phyloP scores from a whole-genome alignment of 805 yeast genomes.

The Yarrowia sp. region DNA sequence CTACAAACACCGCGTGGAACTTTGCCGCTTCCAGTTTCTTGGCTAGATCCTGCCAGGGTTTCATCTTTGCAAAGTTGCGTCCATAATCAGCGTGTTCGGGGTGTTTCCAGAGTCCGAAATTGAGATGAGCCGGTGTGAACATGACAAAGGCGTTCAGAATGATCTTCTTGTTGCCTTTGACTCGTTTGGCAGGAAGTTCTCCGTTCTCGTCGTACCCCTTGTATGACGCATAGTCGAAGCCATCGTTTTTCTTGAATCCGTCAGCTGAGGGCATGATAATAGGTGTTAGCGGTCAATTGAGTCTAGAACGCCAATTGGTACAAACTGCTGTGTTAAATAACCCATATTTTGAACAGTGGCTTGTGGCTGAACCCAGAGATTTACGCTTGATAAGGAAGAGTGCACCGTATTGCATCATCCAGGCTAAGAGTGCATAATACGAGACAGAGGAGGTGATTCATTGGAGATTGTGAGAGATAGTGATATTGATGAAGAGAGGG shows the following conservation, averaged over 20 bases:
- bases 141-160: slow-evolving; percentile 25
- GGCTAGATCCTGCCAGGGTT: slow-evolving; percentile 21
- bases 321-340: too few species aligned
- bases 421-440: neutral
- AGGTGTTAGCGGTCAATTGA: neutral
- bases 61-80: slow-evolving; percentile 20
- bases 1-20: slow-evolving; percentile 52
- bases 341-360: neutral
- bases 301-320: too few species aligned
- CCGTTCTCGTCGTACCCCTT: slow-evolving; percentile 20
- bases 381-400: neutral
- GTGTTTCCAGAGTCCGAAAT: slow-evolving; percentile 14
- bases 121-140: slow-evolving; percentile 22
- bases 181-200: slow-evolving; percentile 13
- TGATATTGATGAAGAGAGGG: too few species aligned
- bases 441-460: neutral
- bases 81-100: slow-evolving; percentile 9
- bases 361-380: slow-evolving; percentile 23
- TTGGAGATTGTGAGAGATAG: too few species aligned
- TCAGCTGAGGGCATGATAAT: neutral
- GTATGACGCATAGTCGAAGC: slow-evolving; percentile 3
- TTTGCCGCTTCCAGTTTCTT: slow-evolving; percentile 14
- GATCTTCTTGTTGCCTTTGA: slow-evolving; percentile 27
- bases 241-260: neutral
- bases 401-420: slow-evolving; percentile 13